Base-by-base conservation (phyloP, 2,329 filamentous ascomycete genomes). In the Endoconidiophora laricicola region DNA sequence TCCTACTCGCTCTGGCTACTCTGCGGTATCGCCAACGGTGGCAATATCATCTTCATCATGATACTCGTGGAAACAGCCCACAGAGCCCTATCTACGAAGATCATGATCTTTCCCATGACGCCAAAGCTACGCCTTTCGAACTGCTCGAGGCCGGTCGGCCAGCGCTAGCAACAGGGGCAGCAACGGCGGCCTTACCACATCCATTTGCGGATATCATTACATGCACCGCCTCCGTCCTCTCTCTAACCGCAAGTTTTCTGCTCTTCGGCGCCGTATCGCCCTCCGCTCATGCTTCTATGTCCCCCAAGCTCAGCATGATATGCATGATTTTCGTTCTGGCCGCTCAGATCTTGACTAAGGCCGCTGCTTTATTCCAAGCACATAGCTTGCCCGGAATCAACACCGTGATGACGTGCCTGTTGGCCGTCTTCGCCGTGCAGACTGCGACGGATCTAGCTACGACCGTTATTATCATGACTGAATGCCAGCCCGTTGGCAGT, bases 401-500 rank as follows among this genome's bases (percentile, higher is more conserved):
- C 37, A 6, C 38, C 22, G 23, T 40, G 36, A 40, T 48, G 14
- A 33, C 14, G 14, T 38, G 37, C 29, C 46, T 48, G 14, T 23
- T 48, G 12, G 12, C 39, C 10, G 10, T 48, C 18, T 41, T 48
- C 6, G 38, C 46, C 23, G 46, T 42, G 6, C 46, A 48, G 39
- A 33, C 18, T 14, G 46, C 46, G 2, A 42, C 46, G 10, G 24
- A 40, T n/a, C 20, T 42, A 10, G 36, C 26, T 14, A 24, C 38
- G 5, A 10, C n/a, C 6, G 46, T 42, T 24, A 16, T 48, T 6
- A n/a, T 48, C 22, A 1, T 48, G 12, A 18, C 33, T 22, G 38
- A 48, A 29, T 48, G 46, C 41, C 20, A 16, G 36, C 36, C 22
- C 18, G 36, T 38, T n/a, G 46, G 23, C 10, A 12, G 22, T 38